Conservation (phyloP, 768 basidiomycete species). For the Termitomyces sp. region DNA sequence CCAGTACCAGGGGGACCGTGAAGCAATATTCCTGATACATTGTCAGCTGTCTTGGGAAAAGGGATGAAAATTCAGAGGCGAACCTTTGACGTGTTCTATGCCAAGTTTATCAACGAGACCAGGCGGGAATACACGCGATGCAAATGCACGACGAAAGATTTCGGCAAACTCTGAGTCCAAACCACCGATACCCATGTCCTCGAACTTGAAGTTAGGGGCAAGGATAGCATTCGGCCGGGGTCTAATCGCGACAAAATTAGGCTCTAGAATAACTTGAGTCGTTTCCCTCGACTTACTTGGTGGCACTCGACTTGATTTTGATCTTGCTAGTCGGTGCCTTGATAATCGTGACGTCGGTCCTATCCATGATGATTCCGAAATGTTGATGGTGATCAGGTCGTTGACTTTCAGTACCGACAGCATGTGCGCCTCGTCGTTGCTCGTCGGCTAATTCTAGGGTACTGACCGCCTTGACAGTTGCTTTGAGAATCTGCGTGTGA, state of each 20-base stretch:
- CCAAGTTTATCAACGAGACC: slow-evolving; percentile 96
- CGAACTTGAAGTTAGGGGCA: slow-evolving; percentile 98
- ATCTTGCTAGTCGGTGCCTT: slow-evolving; percentile 81
- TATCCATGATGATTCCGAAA: slow-evolving; percentile 82
- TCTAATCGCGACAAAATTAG: slow-evolving; percentile 34
- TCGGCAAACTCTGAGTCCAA: slow-evolving; percentile 92
- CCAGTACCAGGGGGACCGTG: slow-evolving; percentile 98
- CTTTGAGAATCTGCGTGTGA: slow-evolving; percentile 81
- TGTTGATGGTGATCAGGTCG: slow-evolving; percentile 26
- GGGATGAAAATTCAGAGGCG: slow-evolving; percentile 11
- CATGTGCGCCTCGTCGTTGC: slow-evolving; percentile 43
- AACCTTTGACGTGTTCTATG: slow-evolving; percentile 97
- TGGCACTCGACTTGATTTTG: slow-evolving; percentile 89
- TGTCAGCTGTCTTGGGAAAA: not conserved
- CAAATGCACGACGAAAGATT: slow-evolving; percentile 98
- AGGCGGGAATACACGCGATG: slow-evolving; percentile 97
- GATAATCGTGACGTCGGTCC: slow-evolving; percentile 88
- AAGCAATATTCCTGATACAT: slow-evolving; percentile 75
- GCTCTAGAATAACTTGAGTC: not conserved
- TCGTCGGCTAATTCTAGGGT: slow-evolving; percentile 62
- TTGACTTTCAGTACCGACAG: slow-evolving; percentile 28
- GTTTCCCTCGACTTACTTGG: slow-evolving; percentile 56
- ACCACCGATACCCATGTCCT: slow-evolving; percentile 99
- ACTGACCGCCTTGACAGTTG: slow-evolving; percentile 57
- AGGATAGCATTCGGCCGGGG: slow-evolving; percentile 93